phyloP scores from a whole-genome alignment of 306 rosid species.

The Begonia masoniana region DNA sequence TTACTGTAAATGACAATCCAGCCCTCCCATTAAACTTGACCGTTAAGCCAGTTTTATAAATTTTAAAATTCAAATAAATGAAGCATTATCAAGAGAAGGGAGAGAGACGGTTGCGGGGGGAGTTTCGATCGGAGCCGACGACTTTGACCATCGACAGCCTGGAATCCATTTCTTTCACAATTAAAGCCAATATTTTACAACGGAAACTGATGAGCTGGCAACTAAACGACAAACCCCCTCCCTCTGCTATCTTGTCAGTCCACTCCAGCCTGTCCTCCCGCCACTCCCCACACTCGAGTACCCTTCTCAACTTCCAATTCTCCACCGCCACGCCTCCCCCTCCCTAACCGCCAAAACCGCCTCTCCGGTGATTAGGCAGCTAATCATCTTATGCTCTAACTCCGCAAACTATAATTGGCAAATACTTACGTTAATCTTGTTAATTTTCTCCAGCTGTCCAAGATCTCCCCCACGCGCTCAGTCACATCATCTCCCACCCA shows the following conservation, averaged over 20 bases:
- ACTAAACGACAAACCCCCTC: not conserved
- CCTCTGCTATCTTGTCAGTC: not conserved
- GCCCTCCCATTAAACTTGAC: not conserved
- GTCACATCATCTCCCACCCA: not conserved
- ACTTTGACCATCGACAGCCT: conserved; percentile 13
- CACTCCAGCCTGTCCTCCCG: not conserved
- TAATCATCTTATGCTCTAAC: too few species aligned
- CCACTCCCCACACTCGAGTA: not conserved
- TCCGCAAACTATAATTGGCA: too few species aligned
- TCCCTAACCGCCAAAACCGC: not conserved
- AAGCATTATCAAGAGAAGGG: not conserved
- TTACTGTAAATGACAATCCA: too few species aligned
- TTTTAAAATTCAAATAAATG: conserved; percentile 1
- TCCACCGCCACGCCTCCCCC: not conserved
- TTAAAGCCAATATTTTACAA: not conserved
- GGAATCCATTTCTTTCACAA: conserved; percentile 8
- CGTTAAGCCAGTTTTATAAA: conserved; percentile 1
- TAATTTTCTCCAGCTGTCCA: not conserved
- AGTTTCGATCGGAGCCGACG: conserved; percentile 15
- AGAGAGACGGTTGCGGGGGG: conserved; percentile 15
- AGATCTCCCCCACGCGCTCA: too few species aligned
- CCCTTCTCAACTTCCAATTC: not conserved
- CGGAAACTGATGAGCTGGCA: conserved; percentile 1
- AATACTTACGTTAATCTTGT: too few species aligned
- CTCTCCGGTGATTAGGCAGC: not conserved